Percentiles rank a stretch among this genome's conserved stretches.
These are phyloP conservation scores for Alternaria gaisen DNA, from an alignment of 2,329 filamentous ascomycete genomes.

Conservation along the genomic window DNA sequence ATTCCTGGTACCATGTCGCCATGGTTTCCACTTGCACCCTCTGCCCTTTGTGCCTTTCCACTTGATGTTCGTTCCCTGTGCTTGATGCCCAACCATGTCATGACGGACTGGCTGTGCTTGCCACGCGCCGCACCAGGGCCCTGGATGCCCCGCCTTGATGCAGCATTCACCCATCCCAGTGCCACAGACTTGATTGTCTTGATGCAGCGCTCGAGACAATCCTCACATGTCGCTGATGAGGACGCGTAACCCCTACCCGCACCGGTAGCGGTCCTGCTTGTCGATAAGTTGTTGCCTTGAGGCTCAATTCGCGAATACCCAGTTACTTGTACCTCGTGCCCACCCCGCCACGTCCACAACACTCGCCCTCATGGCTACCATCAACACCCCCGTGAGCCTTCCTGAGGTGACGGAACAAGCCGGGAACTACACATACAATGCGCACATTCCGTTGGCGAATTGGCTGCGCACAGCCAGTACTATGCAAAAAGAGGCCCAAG, in stretches of 20 bases:
- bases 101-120: constrained; percentile 6
- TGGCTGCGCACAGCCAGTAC: constrained; percentile 85
- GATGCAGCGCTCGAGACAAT: constrained; percentile 25
- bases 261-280: constrained; percentile 30
- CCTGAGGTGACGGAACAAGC: constrained; percentile 81
- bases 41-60: background rate
- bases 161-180: constrained; percentile 35
- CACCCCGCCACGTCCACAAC: constrained; percentile 19
- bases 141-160: constrained; percentile 40
- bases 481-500: constrained; percentile 81
- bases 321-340: background rate
- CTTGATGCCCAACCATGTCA: constrained; percentile 27
- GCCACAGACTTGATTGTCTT: constrained; percentile 16
- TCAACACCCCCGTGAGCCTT: constrained; percentile 69
- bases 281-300: constrained; percentile 14
- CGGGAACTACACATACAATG: constrained; percentile 81
- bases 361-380: constrained; percentile 37
- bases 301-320: background rate
- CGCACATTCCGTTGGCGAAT: constrained; percentile 76
- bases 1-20: background rate
- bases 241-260: constrained; percentile 32
- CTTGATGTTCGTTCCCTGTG: background rate
- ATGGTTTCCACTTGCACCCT: background rate
- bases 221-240: constrained; percentile 39
- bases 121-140: constrained; percentile 7